phyloP scores from a whole-genome alignment of 1,284 basidiomycete species.

The Kalmanozyma brasiliensis region DNA sequence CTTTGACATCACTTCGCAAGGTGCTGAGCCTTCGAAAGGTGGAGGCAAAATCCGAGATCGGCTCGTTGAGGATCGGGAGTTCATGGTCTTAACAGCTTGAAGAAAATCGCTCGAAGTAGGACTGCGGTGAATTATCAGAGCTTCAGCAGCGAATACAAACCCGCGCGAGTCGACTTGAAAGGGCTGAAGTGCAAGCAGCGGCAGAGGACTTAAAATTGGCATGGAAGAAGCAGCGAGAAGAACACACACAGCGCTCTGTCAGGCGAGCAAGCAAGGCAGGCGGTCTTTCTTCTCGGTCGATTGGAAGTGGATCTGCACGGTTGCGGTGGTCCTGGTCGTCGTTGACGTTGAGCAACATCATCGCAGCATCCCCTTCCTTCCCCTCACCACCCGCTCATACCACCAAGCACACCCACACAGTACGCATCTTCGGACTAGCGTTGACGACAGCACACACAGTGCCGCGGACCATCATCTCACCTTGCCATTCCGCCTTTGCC shows the following conservation, averaged over 20 bases:
- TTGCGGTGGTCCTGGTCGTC: conserved; percentile 10
- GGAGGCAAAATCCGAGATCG: conserved; percentile 10
- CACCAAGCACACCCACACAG: conserved; percentile 9
- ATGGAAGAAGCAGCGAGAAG: conserved; percentile 12
- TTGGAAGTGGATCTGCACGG: conserved; percentile 3
- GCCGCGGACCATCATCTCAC: background rate
- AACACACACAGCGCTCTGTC: conserved; percentile 1
- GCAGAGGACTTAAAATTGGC: background rate
- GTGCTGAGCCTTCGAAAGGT: conserved; percentile 15
- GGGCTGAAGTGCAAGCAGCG: background rate
- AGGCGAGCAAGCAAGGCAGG: conserved; percentile 2
- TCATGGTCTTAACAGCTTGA: conserved; percentile 6
- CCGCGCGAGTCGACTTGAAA: background rate
- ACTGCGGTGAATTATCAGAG: conserved; percentile 22
- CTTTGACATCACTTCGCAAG: background rate
- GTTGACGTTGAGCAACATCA: conserved; percentile 9
- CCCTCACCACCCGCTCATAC: conserved; percentile 19
- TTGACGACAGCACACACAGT: background rate
- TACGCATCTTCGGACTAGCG: conserved; percentile 15
- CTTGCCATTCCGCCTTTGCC: too few species aligned
- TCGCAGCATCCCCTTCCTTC: conserved; percentile 3
- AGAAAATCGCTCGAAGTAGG: background rate
- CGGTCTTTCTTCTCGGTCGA: conserved; percentile 10
- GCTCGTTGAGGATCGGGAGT: background rate
- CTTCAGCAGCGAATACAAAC: conserved; percentile 6